Evolutionary conservation across 768 basidiomycete species (phyloP).

Genomic region (Boletus rubescentipes): DNA sequence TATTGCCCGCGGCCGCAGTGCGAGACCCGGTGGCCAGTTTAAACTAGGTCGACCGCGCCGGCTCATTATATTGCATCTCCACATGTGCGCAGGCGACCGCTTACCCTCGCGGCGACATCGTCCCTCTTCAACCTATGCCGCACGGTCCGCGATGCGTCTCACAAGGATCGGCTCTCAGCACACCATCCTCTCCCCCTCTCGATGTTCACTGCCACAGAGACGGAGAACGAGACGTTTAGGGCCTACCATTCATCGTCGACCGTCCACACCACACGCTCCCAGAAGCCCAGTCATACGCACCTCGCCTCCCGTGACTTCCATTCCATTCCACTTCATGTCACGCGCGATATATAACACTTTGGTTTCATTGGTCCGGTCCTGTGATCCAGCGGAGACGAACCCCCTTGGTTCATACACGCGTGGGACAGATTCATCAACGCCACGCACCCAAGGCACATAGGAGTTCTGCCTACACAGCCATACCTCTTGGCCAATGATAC

Average conservation of each 20-base stretch:
- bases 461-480: slow-evolving; percentile 2
- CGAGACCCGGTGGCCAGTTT: neutral
- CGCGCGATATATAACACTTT: neutral
- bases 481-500: too few species aligned
- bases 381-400: slow-evolving; percentile 10
- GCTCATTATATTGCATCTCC: neutral
- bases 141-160: neutral
- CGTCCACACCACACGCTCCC: neutral
- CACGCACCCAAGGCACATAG: neutral
- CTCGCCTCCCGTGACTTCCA: neutral
- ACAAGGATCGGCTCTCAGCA: neutral
- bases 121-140: neutral
- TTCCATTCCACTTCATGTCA: slow-evolving; percentile 16
- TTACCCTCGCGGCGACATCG: slow-evolving; percentile 1
- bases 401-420: slow-evolving; percentile 5
- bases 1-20: neutral
- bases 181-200: neutral
- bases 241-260: neutral
- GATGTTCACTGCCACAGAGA: neutral
- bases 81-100: neutral
- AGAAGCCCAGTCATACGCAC: neutral
- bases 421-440: slow-evolving; percentile 15
- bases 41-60: neutral
- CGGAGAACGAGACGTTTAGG: neutral
- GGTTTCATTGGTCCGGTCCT: neutral